Base-by-base conservation (phyloP, 106 monocot species). In the Dactylorhiza incarnata region DNA sequence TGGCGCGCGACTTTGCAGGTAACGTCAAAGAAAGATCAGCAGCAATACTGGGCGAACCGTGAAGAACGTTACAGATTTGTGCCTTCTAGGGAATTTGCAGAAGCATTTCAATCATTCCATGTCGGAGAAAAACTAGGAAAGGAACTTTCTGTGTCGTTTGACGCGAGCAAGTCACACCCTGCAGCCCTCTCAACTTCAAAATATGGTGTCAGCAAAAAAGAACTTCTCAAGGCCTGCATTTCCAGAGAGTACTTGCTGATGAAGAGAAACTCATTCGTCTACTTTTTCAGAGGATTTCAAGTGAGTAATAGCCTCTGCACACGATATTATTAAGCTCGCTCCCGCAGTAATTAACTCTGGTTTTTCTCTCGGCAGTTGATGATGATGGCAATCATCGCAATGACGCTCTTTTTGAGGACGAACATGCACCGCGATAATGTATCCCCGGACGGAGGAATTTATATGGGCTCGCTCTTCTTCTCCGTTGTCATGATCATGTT, bases 261-360 rank as follows among this genome's bases (percentile, higher is more conserved):
- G 84, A 81, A 82, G 51, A 68, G 84, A 22, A 87, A 87, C 45
- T 82, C 81, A 11, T 89, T 89, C 50, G 85, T 89, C 17, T 89
- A 85, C 49, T 51, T 79, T 73, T 89, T 89, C 71, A 83, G 77
- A 47, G 75, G 67, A 76, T 9, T 74, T 23, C 85, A 89, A 37
- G 89, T 84, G 6, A 89, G 76, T 46, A 17, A 29, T 29, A 37
- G 37, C 3, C 0, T 37, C 0, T 37, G 37, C 37, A 37, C 37
- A 37, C 37, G 37, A 37, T 37, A 37, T 37, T 37, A 37, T 2
- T 37, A 37, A 37, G 37, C 37, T 37, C 37, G 37, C 0, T 2
- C 23, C 23, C 14, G 49, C 11, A 10, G 43, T 48, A 5, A 24
- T 0, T 51, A 46, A 24, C 45, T 5, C 17, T 47, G 3, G 5